phyloP scores from a whole-genome alignment of 1,139 yeast species.

The Torulaspora pretoriensis region DNA sequence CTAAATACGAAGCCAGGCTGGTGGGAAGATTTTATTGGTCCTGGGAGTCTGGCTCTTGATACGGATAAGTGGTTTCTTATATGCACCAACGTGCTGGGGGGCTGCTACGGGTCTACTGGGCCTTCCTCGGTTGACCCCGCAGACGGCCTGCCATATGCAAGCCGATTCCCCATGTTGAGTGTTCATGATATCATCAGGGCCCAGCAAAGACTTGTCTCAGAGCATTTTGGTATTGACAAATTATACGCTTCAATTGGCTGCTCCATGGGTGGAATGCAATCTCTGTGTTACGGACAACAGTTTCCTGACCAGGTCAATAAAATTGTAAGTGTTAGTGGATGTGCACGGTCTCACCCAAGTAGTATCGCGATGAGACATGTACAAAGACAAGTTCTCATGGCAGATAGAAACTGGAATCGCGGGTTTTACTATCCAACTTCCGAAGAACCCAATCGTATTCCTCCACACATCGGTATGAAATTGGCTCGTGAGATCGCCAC shows the following conservation, averaged over 20 bases:
- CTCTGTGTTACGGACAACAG: constrained; percentile 80
- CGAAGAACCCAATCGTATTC: constrained; percentile 45
- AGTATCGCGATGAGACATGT: constrained; percentile 91
- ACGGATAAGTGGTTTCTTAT: constrained; percentile 76
- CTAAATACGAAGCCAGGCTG: constrained; percentile 75
- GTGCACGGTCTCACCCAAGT: constrained; percentile 91
- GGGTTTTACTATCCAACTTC: constrained; percentile 66
- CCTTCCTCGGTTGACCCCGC: constrained; percentile 81
- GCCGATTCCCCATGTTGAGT: constrained; percentile 81
- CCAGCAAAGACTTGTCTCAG: constrained; percentile 62
- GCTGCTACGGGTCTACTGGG: constrained; percentile 94
- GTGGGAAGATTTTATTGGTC: constrained; percentile 96
- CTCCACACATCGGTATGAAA: constrained; percentile 95
- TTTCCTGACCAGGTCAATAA: constrained; percentile 73
- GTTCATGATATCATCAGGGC: constrained; percentile 90
- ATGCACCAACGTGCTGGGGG: constrained; percentile 89
- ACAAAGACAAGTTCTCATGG: constrained; percentile 89
- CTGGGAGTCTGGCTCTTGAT: constrained; percentile 65
- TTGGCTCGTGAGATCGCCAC: constrained; percentile 91
- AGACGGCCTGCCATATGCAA: constrained; percentile 63
- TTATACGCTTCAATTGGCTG: constrained; percentile 83
- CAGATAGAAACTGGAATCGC: constrained; percentile 91
- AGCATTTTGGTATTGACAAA: constrained; percentile 57
- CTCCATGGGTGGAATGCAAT: constrained; percentile 97
- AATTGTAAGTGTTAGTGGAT: constrained; percentile 76